Base-by-base conservation (phyloP, 306 rosid genomes). In the Cucumis cinereus region DNA sequence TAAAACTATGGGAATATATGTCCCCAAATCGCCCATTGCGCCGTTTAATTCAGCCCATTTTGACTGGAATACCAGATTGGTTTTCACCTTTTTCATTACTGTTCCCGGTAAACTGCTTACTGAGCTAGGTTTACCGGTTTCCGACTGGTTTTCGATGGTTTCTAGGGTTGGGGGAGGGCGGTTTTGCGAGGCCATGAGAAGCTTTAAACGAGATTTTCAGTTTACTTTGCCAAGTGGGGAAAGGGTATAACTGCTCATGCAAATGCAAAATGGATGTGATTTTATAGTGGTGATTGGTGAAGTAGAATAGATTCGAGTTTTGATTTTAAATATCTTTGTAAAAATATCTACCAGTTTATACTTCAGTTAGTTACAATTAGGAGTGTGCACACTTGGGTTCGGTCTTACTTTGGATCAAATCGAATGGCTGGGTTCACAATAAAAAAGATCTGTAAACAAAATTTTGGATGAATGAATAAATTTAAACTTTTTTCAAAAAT, bases 11-110 rank as follows among this genome's bases (percentile, higher is more conserved):
- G 97, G 95, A 76, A 91, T 91, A 75, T 82, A 91, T 1, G 97
- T 91, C 63, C 97, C 97, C 0, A 91, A 82, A 81, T 91, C 94
- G 1, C 97, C 94, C 92, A 89, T 88, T 69, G 97, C 97, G 7
- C 97, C 95, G 67, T 89, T 91, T 6, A 91, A 74, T 57, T 91
- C 96, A 0, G 87, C 79, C 90, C 89, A 91, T 71, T 86, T 87
- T 40, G 96, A 91, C 28, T 74, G 84, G 66, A 91, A 69, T 19
- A 69, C 13, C 52, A 91, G 64, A 79, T 91, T 91, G 79, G 41
- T 47, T 60, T 76, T 76, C 72, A 76, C 11, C 14, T 41, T 61
- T 28, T 40, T 22, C n/a, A 55, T 24, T 6, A 74, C 4, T 15
- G 15, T 74, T 1, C 24, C 53, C 19, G 77, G 77, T 11, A 74